Evolutionary conservation across 192 early-diverging fungal species (phyloP).

Genomic region (Cladochytrium replicatum): DNA sequence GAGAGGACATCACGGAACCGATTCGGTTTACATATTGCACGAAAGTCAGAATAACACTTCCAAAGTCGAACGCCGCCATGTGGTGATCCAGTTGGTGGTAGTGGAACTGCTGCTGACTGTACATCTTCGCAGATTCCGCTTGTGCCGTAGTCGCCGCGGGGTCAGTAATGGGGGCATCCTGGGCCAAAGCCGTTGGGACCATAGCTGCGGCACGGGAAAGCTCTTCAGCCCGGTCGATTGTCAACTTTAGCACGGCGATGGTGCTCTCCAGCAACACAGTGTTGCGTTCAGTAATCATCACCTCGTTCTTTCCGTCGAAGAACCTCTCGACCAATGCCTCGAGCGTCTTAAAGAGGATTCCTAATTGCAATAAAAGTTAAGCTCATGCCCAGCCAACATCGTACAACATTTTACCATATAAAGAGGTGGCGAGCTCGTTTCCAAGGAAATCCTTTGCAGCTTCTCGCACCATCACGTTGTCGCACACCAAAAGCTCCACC

Average conservation of each 20-base stretch:
- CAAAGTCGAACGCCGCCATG: conserved; percentile 68
- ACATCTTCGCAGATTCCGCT: too few relatives aligned
- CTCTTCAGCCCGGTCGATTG: conserved; percentile 60
- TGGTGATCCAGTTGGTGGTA: too few relatives aligned
- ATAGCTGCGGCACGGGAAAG: conserved; percentile 21
- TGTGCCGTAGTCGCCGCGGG: not conserved
- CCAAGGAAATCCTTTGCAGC: conserved; percentile 73
- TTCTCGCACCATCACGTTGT: conserved; percentile 66
- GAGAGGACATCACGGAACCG: conserved; percentile 16
- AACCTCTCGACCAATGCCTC: conserved; percentile 45
- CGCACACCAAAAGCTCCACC: conserved; percentile 60
- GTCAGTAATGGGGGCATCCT: conserved; percentile 4
- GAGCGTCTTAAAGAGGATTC: conserved; percentile 45
- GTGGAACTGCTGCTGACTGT: too few relatives aligned
- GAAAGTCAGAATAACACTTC: conserved; percentile 52
- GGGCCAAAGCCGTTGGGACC: conserved; percentile 6
- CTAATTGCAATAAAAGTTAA: conserved; percentile 2
- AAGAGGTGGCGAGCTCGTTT: conserved; percentile 49
- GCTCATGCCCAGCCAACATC: conserved; percentile 2
- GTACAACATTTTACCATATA: conserved; percentile 41
- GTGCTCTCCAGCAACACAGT: conserved; percentile 69
- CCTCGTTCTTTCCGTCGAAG: conserved; percentile 51
- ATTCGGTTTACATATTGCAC: conserved; percentile 63
- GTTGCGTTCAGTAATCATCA: conserved; percentile 42
- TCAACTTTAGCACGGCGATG: conserved; percentile 60